These are phyloP conservation scores for Oryza meyeriana DNA, from an alignment of 176 grass and related monocot genomes.

Conservation along the genomic window DNA sequence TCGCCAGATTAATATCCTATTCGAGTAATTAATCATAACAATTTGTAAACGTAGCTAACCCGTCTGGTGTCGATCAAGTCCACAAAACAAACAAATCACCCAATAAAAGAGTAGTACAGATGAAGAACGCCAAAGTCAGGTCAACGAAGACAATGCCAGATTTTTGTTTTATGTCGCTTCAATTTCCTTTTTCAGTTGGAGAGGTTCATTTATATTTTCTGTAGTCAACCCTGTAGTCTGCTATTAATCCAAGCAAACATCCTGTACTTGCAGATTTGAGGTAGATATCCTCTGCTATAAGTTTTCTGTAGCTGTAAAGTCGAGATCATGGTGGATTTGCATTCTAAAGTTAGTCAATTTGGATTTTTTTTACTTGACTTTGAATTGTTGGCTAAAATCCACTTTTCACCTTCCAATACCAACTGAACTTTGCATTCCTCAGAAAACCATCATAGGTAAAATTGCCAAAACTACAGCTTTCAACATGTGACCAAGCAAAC, in stretches of 20 bases:
- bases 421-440: neutral
- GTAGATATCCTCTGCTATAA: too few species aligned
- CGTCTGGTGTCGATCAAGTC: conserved; percentile 7
- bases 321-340: neutral
- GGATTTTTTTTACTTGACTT: neutral
- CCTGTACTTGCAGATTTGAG: neutral
- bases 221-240: neutral
- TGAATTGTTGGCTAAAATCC: neutral
- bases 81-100: neutral
- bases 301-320: neutral
- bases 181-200: neutral
- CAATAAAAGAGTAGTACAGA: neutral
- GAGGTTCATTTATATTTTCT: neutral
- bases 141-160: neutral
- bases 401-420: neutral
- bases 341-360: neutral
- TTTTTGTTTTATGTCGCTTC: neutral
- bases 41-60: neutral
- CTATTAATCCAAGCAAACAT: neutral
- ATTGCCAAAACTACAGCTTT: conserved; percentile 12
- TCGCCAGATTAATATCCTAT: neutral
- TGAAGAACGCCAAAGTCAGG: neutral
- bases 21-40: neutral
- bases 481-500: conserved; percentile 4
- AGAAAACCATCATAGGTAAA: neutral